A percentile compares a stretch with the other conserved stretches of the same genome.
Evolutionary conservation across 441 rosid species (phyloP).

Genomic region (Pelargonium fulgidum): DNA sequence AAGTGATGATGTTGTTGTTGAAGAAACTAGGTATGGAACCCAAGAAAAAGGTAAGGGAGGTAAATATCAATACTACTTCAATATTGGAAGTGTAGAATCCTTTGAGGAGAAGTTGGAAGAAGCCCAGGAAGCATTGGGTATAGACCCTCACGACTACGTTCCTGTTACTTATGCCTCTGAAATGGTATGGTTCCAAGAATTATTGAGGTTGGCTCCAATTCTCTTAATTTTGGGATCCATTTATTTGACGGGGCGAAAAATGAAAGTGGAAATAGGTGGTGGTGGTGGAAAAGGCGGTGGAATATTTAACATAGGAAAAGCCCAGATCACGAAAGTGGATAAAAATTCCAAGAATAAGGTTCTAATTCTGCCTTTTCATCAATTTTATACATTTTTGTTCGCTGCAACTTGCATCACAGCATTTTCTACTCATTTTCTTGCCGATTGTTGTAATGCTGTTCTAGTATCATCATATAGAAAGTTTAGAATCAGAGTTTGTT

Average conservation of each 20-base stretch:
- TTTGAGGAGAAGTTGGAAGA: conserved; percentile 71
- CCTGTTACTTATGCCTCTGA: conserved; percentile 58
- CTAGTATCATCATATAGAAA: not conserved
- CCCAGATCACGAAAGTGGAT: conserved; percentile 56
- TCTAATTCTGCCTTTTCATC: conserved; percentile 10
- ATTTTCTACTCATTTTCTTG: not conserved
- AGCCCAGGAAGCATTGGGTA: conserved; percentile 56
- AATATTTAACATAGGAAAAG: conserved; percentile 74
- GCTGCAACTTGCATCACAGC: not conserved
- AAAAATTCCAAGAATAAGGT: conserved; percentile 76
- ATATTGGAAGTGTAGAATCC: conserved; percentile 63
- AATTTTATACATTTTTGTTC: not conserved
- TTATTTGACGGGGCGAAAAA: conserved; percentile 42
- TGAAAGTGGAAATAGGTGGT: conserved; percentile 63
- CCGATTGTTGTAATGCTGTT: not conserved
- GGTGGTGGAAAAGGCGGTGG: conserved; percentile 51
- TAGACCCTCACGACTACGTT: conserved; percentile 50
- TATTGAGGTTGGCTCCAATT: conserved; percentile 55
- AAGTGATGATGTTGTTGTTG: conserved; percentile 29
- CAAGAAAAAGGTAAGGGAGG: conserved; percentile 38
- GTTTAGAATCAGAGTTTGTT: not conserved
- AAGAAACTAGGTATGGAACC: conserved; percentile 28
- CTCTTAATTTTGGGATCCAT: conserved; percentile 54
- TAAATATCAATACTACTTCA: conserved; percentile 55
- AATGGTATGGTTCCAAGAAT: conserved; percentile 55